phyloP scores from a whole-genome alignment of 2,329 filamentous ascomycete species.

The Fusarium oligoseptatum region DNA sequence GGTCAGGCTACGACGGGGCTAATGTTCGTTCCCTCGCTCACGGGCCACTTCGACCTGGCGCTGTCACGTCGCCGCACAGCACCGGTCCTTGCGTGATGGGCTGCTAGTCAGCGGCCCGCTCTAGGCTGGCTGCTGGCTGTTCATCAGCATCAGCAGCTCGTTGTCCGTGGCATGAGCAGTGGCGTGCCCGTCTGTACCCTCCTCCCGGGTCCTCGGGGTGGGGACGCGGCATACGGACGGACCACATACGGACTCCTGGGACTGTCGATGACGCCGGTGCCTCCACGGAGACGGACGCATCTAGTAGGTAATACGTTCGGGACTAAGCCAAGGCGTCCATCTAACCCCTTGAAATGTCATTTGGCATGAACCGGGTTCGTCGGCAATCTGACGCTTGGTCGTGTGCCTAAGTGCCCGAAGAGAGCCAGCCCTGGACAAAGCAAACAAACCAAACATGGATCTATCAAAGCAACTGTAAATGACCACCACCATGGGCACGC shows the following conservation, averaged over 20 bases:
- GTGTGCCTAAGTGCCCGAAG: conserved; percentile 18
- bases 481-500: background rate
- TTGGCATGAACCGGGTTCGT: conserved; percentile 10
- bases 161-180: conserved; percentile 35
- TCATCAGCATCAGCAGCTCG: conserved; percentile 30
- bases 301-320: conserved; percentile 5
- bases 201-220: conserved; percentile 38
- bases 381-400: conserved; percentile 34
- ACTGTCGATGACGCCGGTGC: conserved; percentile 2
- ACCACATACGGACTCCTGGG: background rate
- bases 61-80: conserved; percentile 31
- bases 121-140: conserved; percentile 19
- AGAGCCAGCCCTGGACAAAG: conserved; percentile 6
- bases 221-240: conserved; percentile 17
- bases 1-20: conserved; percentile 29
- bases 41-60: conserved; percentile 36
- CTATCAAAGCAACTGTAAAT: background rate
- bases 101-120: conserved; percentile 42
- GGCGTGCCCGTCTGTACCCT: conserved; percentile 25
- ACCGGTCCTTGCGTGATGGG: conserved; percentile 38
- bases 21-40: conserved; percentile 25
- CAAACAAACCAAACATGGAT: background rate
- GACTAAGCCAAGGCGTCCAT: background rate
- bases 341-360: conserved; percentile 1
- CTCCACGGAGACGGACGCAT: conserved; percentile 10